Evolutionary conservation across 345 rosid genomes (phyloP).

Genomic region (Aurinia saxatilis): DNA sequence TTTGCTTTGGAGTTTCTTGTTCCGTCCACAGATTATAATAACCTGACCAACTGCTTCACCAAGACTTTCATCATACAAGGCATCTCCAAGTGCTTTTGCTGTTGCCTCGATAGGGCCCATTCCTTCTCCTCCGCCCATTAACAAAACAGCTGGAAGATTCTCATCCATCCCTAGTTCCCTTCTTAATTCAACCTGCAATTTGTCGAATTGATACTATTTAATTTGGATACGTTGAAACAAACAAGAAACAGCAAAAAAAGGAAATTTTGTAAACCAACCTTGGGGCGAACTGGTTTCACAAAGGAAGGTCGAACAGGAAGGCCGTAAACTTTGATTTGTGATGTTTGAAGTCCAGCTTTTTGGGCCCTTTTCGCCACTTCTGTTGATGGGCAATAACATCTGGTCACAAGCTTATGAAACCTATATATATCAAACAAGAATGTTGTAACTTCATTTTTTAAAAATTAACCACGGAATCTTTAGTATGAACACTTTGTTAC

Average conservation of each 20-base stretch:
- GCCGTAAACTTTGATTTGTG: slow-evolving; percentile 90
- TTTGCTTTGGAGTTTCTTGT: slow-evolving; percentile 68
- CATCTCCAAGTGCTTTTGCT: slow-evolving; percentile 76
- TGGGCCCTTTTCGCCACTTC: slow-evolving; percentile 86
- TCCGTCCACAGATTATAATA: slow-evolving; percentile 86
- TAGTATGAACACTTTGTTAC: not conserved
- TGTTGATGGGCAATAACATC: slow-evolving; percentile 93
- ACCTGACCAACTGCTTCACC: slow-evolving; percentile 85
- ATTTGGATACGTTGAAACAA: not conserved
- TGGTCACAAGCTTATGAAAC: slow-evolving; percentile 99
- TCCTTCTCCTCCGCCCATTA: slow-evolving; percentile 99
- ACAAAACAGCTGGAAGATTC: slow-evolving; percentile 86
- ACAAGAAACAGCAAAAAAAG: not conserved
- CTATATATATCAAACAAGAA: slow-evolving; percentile 34
- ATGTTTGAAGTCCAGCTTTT: slow-evolving; percentile 77
- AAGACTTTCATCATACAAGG: slow-evolving; percentile 67
- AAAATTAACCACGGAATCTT: not conserved
- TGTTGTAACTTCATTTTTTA: not conserved
- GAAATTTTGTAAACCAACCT: slow-evolving; percentile 36
- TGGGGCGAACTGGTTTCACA: slow-evolving; percentile 83
- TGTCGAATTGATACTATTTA: not conserved
- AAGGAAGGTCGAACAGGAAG: slow-evolving; percentile 99
- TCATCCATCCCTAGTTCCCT: slow-evolving; percentile 87
- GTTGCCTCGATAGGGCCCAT: slow-evolving; percentile 99
- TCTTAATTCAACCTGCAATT: slow-evolving; percentile 58